Evolutionary conservation across 2,329 filamentous ascomycete species (phyloP), one percentile per base, ranked within the genome.

Genomic region (Trichoderma cornu-damae): DNA sequence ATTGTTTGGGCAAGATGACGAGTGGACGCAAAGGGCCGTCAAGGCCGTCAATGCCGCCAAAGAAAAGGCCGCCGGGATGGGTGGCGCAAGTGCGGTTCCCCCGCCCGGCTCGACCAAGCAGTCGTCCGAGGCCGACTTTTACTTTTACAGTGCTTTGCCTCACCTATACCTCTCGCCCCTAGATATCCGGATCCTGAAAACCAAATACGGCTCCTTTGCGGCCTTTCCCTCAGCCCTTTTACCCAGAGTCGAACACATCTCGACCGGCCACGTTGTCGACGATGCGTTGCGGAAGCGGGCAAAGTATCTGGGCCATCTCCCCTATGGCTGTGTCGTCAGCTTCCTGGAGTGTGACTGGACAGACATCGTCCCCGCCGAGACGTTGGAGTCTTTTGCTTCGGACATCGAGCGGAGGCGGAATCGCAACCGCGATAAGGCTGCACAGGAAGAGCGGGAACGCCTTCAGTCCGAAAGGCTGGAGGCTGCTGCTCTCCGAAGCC

Each of bases 331-430:
- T 69, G 87, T 96, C 63, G 89, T 96, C 40, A 90, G 81, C 63
- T 96, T 96, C 66, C 72, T 96, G 1, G 92, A 96, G 72, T 96
- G 92, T 67, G 91, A 96, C 70, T 96, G 92, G 92, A 91, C 89
- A 3, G 91, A 96, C 63, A 89, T 94, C 35, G 89, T 96, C 4
- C 80, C 85, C 3, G 79, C 85, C 1, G 86, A 89, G 50, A 81
- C 89, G 3, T 76, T 96, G n/a, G 84, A 84, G 37, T 79, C 80
- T 1, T 96, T 96, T 71, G 77, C 80, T n/a, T 73, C 78, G 0
- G 90, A 96, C 59, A 87, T 94, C 53, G 88, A 89, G 62, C 81
- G 83, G 57, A 81, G 92, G 53, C 80, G 90, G 57, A 90, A 87
- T 70, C 81, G 82, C 54, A 91, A 95, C 65, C 79, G 79, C 5